These are phyloP conservation scores for Pecoramyces ruminantium DNA, from an alignment of 192 early-diverging fungal genomes.

Conservation along the genomic window DNA sequence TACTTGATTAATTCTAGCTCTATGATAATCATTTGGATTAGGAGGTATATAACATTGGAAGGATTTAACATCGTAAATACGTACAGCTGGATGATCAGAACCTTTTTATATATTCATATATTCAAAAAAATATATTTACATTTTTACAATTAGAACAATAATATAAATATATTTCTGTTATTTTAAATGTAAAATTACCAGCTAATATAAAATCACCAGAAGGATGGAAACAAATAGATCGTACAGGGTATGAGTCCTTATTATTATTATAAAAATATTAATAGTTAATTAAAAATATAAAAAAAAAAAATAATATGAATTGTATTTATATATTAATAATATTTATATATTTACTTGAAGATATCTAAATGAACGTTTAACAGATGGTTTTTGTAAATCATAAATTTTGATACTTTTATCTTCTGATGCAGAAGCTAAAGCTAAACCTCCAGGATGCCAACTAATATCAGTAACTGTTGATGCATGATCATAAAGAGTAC, in stretches of 20 bases:
- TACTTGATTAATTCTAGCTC: constrained; percentile 2
- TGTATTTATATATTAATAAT: too few relatives aligned
- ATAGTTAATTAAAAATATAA: background rate
- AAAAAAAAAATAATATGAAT: background rate
- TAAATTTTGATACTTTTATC: constrained; percentile 79
- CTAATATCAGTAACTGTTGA: constrained; percentile 64
- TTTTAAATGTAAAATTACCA: constrained; percentile 7
- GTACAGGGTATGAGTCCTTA: constrained; percentile 61
- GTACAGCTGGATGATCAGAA: constrained; percentile 58
- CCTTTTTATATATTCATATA: constrained; percentile 11
- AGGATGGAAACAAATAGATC: constrained; percentile 81
- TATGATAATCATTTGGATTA: constrained; percentile 28
- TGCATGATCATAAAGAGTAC: constrained; percentile 75
- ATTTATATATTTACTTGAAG: constrained; percentile 34
- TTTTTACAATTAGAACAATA: too few relatives aligned
- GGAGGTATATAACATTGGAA: constrained; percentile 57
- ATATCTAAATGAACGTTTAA: constrained; percentile 70
- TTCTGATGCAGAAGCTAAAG: constrained; percentile 70
- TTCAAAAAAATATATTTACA: too few relatives aligned
- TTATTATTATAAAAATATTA: too few relatives aligned
- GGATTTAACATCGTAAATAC: constrained; percentile 75
- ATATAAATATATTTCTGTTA: too few relatives aligned
- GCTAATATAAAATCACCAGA: constrained; percentile 73
- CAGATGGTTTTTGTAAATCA: constrained; percentile 63
- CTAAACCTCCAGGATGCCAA: constrained; percentile 85